These are phyloP conservation scores for Pezicula radicicola DNA, from an alignment of 2,329 filamentous ascomycete species.

Conservation along the genomic window DNA sequence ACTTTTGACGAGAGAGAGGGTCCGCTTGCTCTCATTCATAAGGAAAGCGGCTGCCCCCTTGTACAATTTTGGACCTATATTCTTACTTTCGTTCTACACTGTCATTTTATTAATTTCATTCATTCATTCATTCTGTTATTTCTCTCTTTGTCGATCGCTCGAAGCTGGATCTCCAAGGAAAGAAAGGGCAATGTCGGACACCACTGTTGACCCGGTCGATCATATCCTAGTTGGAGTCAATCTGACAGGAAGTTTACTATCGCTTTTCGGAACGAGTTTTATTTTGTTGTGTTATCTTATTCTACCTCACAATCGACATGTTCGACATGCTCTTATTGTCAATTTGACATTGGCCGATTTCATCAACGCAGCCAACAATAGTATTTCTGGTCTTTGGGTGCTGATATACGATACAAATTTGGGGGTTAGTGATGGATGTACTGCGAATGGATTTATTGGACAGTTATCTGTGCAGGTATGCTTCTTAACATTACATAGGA, in stretches of 20 bases:
- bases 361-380: neutral
- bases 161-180: too few species aligned
- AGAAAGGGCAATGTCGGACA: too few species aligned
- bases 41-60: too few species aligned
- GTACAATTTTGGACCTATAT: too few species aligned
- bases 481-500: neutral
- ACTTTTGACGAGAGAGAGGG: too few species aligned
- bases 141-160: too few species aligned
- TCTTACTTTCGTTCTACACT: too few species aligned
- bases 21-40: too few species aligned
- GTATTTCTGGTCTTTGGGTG: neutral
- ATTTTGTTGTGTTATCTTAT: neutral
- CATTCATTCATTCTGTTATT: too few species aligned
- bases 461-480: conserved; percentile 1
- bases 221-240: neutral
- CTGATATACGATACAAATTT: neutral
- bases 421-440: neutral
- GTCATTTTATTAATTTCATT: too few species aligned
- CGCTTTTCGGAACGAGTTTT: neutral
- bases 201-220: neutral
- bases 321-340: neutral
- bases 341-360: neutral
- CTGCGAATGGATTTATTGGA: neutral
- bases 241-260: neutral
- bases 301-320: neutral